A percentile compares a stretch with the other conserved stretches of the same genome.
phyloP scores from a whole-genome alignment of 2,329 filamentous ascomycete species.

The Hymenoscyphus salicellus region DNA sequence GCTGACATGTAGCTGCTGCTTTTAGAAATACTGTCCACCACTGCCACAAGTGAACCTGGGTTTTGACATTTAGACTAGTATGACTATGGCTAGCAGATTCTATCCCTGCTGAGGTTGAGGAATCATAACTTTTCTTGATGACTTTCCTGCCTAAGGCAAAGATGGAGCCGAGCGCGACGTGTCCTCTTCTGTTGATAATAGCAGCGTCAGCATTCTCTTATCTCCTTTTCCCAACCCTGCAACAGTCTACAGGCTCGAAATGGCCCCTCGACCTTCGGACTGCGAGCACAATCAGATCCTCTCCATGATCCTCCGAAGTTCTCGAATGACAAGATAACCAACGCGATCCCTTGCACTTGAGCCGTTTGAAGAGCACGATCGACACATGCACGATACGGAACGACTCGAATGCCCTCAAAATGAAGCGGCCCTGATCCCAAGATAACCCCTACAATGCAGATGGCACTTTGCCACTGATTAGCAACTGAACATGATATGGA shows the following conservation, averaged over 20 bases:
- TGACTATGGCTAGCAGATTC: background rate
- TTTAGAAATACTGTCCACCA: too few relatives aligned
- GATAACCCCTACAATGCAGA: constrained; percentile 1
- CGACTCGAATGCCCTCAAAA: background rate
- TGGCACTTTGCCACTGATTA: background rate
- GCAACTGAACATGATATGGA: background rate
- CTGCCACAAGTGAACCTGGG: too few relatives aligned
- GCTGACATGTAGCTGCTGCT: too few relatives aligned
- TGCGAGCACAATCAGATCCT: constrained; percentile 1
- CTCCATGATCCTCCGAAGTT: background rate
- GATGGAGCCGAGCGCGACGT: background rate
- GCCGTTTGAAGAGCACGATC: background rate
- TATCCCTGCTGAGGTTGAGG: background rate
- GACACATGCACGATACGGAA: constrained; percentile 2
- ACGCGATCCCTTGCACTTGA: constrained; percentile 1
- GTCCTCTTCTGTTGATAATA: too few relatives aligned
- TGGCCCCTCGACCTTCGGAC: background rate
- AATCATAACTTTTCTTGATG: constrained; percentile 2
- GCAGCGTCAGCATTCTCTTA: background rate
- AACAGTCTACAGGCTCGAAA: constrained; percentile 1
- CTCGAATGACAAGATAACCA: background rate
- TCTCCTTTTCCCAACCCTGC: too few relatives aligned
- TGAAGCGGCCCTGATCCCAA: background rate
- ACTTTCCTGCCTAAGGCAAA: background rate
- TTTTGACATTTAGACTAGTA: background rate